Conservation (phyloP, 495 filamentous ascomycete species). For the Copromyces sp. region DNA sequence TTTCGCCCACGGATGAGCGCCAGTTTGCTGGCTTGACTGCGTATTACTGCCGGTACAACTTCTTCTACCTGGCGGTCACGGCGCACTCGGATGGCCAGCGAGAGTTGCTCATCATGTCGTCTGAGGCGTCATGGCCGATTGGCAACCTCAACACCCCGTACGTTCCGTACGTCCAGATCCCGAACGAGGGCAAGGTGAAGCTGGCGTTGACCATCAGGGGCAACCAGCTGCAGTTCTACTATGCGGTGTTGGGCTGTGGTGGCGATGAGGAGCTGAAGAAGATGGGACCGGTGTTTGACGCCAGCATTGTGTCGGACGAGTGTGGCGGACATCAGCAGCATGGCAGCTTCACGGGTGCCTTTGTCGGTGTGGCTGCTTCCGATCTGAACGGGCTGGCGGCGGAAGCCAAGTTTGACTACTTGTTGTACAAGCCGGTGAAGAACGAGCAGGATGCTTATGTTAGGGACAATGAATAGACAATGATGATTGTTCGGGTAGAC, state of each 20-base stretch:
- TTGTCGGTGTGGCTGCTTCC: conserved; percentile 44
- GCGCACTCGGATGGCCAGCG: conserved; percentile 42
- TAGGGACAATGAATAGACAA: not conserved
- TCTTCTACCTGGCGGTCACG: conserved; percentile 48
- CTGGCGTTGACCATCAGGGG: conserved; percentile 39
- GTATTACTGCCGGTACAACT: conserved; percentile 50
- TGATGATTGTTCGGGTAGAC: not conserved
- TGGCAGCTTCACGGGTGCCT: conserved; percentile 48
- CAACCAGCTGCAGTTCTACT: conserved; percentile 40
- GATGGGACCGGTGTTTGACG: conserved; percentile 42
- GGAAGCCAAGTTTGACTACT: conserved; percentile 40
- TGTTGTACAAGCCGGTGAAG: conserved; percentile 38
- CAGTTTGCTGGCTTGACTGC: conserved; percentile 48
- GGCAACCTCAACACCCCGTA: conserved; percentile 28
- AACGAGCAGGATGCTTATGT: conserved; percentile 40
- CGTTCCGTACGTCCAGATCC: conserved; percentile 30
- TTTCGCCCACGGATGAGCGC: conserved; percentile 40
- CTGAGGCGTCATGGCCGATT: conserved; percentile 41
- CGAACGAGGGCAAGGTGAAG: conserved; percentile 40
- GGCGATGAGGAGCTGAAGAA: conserved; percentile 32
- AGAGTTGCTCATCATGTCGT: conserved; percentile 41
- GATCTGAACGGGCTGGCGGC: conserved; percentile 42
- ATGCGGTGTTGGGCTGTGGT: conserved; percentile 27
- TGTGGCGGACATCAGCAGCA: conserved; percentile 46
- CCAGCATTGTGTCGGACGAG: conserved; percentile 44